Evolutionary conservation across 768 basidiomycete genomes (phyloP).

Genomic region (Paxillus rubicundulus): DNA sequence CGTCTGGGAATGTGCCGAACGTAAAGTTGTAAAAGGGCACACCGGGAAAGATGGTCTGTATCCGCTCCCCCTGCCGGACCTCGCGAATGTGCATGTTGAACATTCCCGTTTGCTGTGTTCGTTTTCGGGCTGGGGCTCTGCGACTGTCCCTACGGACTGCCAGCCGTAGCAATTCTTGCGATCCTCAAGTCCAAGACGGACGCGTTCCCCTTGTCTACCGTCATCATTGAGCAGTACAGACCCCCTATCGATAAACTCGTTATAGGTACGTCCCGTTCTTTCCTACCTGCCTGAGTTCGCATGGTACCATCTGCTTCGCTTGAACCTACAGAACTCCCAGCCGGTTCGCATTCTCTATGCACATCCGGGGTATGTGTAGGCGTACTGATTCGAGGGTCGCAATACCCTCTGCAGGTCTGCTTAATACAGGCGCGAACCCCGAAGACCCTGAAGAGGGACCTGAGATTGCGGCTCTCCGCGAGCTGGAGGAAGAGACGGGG

Average conservation of each 20-base stretch:
- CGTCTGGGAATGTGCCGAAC: constrained; percentile 86
- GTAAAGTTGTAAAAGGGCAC: constrained; percentile 76
- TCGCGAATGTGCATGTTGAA: background rate
- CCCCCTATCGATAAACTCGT: constrained; percentile 79
- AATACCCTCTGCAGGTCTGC: constrained; percentile 51
- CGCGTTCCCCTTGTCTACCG: constrained; percentile 71
- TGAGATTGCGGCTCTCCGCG: constrained; percentile 78
- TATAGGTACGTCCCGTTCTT: constrained; percentile 50
- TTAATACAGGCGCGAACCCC: constrained; percentile 59
- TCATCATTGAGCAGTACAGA: constrained; percentile 90
- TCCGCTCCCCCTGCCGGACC: background rate
- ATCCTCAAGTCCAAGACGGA: constrained; percentile 72
- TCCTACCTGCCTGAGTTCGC: background rate
- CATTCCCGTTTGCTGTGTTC: background rate
- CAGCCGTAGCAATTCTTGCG: constrained; percentile 84
- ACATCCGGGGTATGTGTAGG: background rate
- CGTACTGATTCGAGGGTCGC: background rate
- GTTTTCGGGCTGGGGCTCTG: background rate
- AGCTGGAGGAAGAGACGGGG: constrained; percentile 92
- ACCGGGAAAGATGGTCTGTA: constrained; percentile 76
- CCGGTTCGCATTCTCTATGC: constrained; percentile 46
- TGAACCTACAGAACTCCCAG: constrained; percentile 48
- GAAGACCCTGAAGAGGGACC: constrained; percentile 53
- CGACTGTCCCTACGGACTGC: background rate
- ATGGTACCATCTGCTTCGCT: background rate